Evolutionary conservation across 805 yeast species (phyloP), one percentile per base, ranked within the genome.

Genomic region (Lachancea thermotolerans): DNA sequence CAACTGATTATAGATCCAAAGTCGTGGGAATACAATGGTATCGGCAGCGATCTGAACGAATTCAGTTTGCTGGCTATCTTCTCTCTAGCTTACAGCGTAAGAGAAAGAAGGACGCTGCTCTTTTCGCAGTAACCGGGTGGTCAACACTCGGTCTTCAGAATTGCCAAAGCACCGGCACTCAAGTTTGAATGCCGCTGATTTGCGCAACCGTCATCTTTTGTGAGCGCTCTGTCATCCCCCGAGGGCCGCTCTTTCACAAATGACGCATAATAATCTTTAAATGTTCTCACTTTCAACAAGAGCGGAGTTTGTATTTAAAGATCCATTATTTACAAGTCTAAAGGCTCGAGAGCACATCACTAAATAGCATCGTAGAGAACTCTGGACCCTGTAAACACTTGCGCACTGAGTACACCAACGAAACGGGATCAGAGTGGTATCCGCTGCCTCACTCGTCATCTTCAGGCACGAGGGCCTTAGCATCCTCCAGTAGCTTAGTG

Each of bases 401-500:
- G 25, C 25, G 32, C 31, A 25, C 15, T 10, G 18, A 15, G 15
- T 17, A 33, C 10, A 15, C 17, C 37, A 10, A 25, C 27, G 11
- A 11, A 30, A 30, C 14, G 8, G 33, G 12, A 30, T 5, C 14
- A 12, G 33, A 30, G 14, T 4, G 10, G 37, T 27, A 16, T 21
- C 12, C 17, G 18, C 17, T 12, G 3, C 18, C 18, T 34, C 44
- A 49, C 67, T 29, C 74, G 75, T 73, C 80, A 46, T 85, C 95
- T 60, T 82, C 88, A 10, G 93, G 89, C 28, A 89, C 80, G 46
- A 91, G 74, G 36, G 86, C 93, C 41, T 79, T 77, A 44, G 85
- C 86, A 45, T 77, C 70, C 53, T 90, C 97, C 42, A 93, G 72
- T 50, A 93, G 63, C 46, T 90, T 90, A 14, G 89, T 80, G 44